Evolutionary conservation across 2,329 filamentous ascomycete species (phyloP).

Genomic region (Aureobasidium leucospermi): DNA sequence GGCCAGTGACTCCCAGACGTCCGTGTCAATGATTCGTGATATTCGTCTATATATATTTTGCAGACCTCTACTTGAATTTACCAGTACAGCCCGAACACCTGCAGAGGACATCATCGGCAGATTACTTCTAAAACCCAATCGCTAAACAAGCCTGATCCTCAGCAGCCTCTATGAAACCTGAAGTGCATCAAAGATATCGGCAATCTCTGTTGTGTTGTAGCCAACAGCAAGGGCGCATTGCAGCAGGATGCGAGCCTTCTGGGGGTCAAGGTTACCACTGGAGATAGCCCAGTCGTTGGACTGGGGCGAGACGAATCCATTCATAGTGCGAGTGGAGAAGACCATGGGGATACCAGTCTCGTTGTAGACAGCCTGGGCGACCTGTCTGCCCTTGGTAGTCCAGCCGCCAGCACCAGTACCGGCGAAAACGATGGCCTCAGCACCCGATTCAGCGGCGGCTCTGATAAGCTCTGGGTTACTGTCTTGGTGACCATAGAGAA

Average conservation of each 20-base stretch:
- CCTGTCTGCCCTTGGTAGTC: slow-evolving; percentile 32
- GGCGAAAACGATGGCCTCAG: slow-evolving; percentile 49
- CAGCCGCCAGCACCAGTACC: slow-evolving; percentile 50
- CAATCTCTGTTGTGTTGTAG: slow-evolving; percentile 39
- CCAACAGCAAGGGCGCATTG: slow-evolving; percentile 30
- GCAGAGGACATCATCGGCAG: too few species aligned
- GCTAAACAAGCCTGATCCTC: too few species aligned
- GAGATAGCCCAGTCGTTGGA: slow-evolving; percentile 31
- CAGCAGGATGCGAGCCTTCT: slow-evolving; percentile 48
- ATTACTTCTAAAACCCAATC: too few species aligned
- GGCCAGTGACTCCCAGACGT: too few species aligned
- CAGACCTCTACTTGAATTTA: too few species aligned
- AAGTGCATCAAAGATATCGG: slow-evolving; percentile 22
- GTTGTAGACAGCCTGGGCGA: slow-evolving; percentile 39
- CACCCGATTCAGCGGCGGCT: slow-evolving; percentile 43
- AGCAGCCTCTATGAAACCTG: neutral
- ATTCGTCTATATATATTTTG: too few species aligned
- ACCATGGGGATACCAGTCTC: slow-evolving; percentile 44
- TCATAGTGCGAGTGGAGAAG: slow-evolving; percentile 44
- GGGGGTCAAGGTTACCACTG: slow-evolving; percentile 49
- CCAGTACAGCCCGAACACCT: too few species aligned
- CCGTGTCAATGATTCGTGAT: too few species aligned
- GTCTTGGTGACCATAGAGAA: slow-evolving; percentile 50
- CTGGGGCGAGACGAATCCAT: slow-evolving; percentile 42
- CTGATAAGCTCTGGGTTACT: slow-evolving; percentile 43